These are phyloP conservation scores for Aspergillus proliferans DNA, from an alignment of 2,329 filamentous ascomycete species.

Conservation along the genomic window DNA sequence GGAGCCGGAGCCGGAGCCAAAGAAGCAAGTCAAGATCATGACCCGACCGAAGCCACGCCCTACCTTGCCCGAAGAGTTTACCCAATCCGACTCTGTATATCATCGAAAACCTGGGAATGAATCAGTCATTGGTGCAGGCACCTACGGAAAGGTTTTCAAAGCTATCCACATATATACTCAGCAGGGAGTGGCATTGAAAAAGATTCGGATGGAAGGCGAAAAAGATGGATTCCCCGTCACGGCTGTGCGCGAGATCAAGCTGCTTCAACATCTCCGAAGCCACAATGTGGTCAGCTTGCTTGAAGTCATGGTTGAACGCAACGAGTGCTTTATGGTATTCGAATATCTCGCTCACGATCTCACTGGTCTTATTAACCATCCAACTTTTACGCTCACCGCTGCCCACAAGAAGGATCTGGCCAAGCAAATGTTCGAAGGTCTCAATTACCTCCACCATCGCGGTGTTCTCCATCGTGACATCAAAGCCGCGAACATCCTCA, in stretches of 20 bases:
- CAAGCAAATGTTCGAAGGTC: conserved; percentile 84
- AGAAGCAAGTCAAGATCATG: conserved; percentile 59
- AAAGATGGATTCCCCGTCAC: conserved; percentile 99
- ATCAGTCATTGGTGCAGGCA: conserved; percentile 90
- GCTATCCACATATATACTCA: conserved; percentile 73
- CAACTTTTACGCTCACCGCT: conserved; percentile 75
- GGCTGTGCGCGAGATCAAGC: conserved; percentile 90
- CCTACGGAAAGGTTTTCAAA: conserved; percentile 95
- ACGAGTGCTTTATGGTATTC: conserved; percentile 99
- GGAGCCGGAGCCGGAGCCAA: conserved; percentile 34
- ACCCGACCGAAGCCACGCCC: conserved; percentile 67
- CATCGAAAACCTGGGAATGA: conserved; percentile 95
- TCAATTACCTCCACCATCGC: conserved; percentile 86
- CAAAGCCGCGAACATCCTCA: conserved; percentile 94
- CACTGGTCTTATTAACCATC: conserved; percentile 90
- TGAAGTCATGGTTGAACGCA: conserved; percentile 98
- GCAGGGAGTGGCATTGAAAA: conserved; percentile 81
- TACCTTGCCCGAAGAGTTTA: conserved; percentile 63
- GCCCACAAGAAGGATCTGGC: conserved; percentile 90
- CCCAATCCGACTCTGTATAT: conserved; percentile 80
- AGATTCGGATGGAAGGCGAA: conserved; percentile 99
- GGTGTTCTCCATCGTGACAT: conserved; percentile 97
- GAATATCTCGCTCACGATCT: conserved; percentile 96
- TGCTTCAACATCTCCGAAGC: conserved; percentile 88
- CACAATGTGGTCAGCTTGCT: conserved; percentile 79